Conservation (phyloP, 169 alveolate genomes). For the Cryptosporidium andersoni region DNA sequence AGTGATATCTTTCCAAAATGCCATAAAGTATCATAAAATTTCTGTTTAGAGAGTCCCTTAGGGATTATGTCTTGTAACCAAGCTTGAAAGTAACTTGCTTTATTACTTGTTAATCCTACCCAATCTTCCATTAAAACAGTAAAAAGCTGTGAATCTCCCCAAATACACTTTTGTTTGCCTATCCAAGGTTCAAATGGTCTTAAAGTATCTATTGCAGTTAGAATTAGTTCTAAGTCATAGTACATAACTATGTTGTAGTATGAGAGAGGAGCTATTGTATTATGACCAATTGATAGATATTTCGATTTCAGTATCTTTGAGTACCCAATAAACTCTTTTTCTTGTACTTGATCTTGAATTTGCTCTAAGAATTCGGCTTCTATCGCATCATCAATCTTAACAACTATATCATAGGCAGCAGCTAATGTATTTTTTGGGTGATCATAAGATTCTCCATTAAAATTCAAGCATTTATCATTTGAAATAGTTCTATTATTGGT, state of each 20-base stretch:
- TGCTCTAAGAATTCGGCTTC: conserved; percentile 26
- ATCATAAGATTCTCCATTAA: background rate
- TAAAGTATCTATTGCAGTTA: conserved; percentile 55
- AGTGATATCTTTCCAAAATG: conserved; percentile 45
- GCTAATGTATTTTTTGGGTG: conserved; percentile 48
- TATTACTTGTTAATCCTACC: conserved; percentile 46
- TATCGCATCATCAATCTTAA: conserved; percentile 37
- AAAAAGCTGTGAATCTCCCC: conserved; percentile 70
- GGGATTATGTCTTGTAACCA: conserved; percentile 66
- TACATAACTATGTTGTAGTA: conserved; percentile 47
- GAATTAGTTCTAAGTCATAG: conserved; percentile 45
- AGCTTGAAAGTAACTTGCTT: conserved; percentile 37
- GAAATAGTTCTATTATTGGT: background rate
- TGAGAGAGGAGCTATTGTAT: conserved; percentile 29
- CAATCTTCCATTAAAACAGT: conserved; percentile 43
- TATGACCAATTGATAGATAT: conserved; percentile 7
- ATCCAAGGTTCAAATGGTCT: conserved; percentile 31
- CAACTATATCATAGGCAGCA: conserved; percentile 62
- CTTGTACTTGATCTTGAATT: conserved; percentile 2
- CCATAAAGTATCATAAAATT: conserved; percentile 33
- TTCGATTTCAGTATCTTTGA: background rate
- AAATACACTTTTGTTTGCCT: conserved; percentile 24
- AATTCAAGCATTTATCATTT: no score
- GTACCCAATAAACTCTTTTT: background rate
- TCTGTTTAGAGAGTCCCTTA: conserved; percentile 38